Percentiles rank a stretch among this genome's conserved stretches.
Conservation (phyloP, 805 yeast species). For the Teunomyces gatunensis region DNA sequence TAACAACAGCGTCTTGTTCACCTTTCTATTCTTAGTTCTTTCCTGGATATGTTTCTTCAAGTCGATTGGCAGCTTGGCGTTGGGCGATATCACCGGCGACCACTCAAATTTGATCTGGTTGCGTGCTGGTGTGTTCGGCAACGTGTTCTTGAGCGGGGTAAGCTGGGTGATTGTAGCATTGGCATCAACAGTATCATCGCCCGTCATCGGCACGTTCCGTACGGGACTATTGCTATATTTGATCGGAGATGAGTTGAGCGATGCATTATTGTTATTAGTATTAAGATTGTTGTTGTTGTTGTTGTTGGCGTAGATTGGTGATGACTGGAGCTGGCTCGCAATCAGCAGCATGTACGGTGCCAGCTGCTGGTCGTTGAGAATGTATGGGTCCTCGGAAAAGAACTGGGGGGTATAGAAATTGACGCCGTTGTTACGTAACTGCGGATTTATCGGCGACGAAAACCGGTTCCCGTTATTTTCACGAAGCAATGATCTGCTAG, state of each 20-base stretch:
- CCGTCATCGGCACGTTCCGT: slow-evolving; percentile 16
- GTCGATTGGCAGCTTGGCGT: slow-evolving; percentile 18
- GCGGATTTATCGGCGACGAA: slow-evolving; percentile 26
- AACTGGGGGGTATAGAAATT: slow-evolving; percentile 39
- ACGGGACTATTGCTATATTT: slow-evolving; percentile 23
- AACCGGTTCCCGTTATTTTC: slow-evolving; percentile 6
- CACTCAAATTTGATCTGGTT: slow-evolving; percentile 37
- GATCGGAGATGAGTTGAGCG: slow-evolving; percentile 32
- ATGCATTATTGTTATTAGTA: slow-evolving; percentile 2
- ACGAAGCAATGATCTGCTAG: slow-evolving; percentile 12
- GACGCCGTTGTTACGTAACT: slow-evolving; percentile 15
- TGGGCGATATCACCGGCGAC: slow-evolving; percentile 45
- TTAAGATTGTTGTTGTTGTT: no score
- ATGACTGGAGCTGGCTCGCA: slow-evolving; percentile 18
- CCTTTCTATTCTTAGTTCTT: slow-evolving; percentile 46
- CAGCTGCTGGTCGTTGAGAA: slow-evolving; percentile 2
- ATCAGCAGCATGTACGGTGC: slow-evolving; percentile 4
- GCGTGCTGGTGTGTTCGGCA: slow-evolving; percentile 35
- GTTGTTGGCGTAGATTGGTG: slow-evolving; percentile 17
- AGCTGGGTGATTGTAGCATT: slow-evolving; percentile 40
- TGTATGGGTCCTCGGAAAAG: slow-evolving; percentile 28
- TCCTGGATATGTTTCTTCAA: slow-evolving; percentile 32
- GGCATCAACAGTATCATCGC: slow-evolving; percentile 37
- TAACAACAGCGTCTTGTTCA: slow-evolving; percentile 61
- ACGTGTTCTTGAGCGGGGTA: slow-evolving; percentile 35